Conservation (phyloP, 2,329 filamentous ascomycete species). For the Alternaria ethzedia region DNA sequence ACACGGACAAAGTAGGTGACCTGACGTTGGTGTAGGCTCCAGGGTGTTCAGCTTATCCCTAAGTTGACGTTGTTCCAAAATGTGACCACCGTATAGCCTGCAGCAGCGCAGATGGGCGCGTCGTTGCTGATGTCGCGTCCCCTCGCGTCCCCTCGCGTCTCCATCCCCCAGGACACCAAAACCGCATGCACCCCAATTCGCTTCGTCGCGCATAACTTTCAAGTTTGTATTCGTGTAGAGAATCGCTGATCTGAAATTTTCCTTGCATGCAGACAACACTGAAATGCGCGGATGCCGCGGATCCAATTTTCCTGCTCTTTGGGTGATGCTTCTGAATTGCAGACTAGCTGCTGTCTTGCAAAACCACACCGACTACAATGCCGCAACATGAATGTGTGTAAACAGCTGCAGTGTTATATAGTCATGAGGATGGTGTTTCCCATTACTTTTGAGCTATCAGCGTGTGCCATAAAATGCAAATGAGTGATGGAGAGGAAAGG, state of each 20-base stretch:
- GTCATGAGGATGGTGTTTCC: not conserved
- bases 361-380: too few species aligned
- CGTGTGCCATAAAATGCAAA: not conserved
- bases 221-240: rapidly evolving
- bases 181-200: rapidly evolving
- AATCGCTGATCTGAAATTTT: rapidly evolving
- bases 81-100: too few species aligned
- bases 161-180: not conserved
- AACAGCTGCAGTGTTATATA: rapidly evolving
- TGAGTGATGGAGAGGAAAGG: not conserved
- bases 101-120: too few species aligned
- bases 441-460: not conserved
- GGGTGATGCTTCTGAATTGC: too few species aligned
- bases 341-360: too few species aligned
- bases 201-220: not conserved
- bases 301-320: not conserved
- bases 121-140: too few species aligned
- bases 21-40: not conserved
- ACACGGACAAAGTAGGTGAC: not conserved
- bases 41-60: not conserved
- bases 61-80: too few species aligned
- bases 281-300: not conserved
- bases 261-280: not conserved
- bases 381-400: too few species aligned
- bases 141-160: not conserved